phyloP scores from a whole-genome alignment of 345 rosid genomes.

The Ceriops zippeliana region DNA sequence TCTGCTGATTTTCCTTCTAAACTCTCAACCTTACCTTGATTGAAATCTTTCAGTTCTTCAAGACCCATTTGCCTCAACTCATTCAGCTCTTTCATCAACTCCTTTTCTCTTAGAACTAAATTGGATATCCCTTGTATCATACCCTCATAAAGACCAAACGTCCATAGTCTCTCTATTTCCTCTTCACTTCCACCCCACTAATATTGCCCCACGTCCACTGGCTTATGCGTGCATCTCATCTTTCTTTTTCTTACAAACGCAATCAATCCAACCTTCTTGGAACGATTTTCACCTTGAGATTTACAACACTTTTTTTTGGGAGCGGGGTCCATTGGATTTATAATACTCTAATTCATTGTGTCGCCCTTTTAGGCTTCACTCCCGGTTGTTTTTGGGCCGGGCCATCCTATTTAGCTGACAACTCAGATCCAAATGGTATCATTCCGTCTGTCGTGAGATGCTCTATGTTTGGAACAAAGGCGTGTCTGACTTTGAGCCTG shows the following conservation, averaged over 20 bases:
- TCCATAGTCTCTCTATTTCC: slow-evolving; percentile 48
- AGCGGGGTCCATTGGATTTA: slow-evolving; percentile 16
- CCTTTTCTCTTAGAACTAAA: not conserved
- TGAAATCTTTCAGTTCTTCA: slow-evolving; percentile 32
- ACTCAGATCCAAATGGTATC: slow-evolving; percentile 45
- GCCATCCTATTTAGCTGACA: slow-evolving; percentile 25
- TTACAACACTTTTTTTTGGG: not conserved
- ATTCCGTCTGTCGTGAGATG: slow-evolving; percentile 46
- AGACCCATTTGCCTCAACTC: slow-evolving; percentile 28
- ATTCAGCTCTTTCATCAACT: slow-evolving; percentile 9
- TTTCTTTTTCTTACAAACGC: slow-evolving; percentile 36
- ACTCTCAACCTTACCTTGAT: slow-evolving; percentile 21
- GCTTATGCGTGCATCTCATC: slow-evolving; percentile 49
- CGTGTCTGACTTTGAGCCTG: slow-evolving; percentile 6
- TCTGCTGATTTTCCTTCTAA: too few relatives aligned
- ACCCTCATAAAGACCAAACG: slow-evolving; percentile 41
- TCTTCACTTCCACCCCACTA: slow-evolving; percentile 56
- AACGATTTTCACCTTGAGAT: not conserved
- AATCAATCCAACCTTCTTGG: slow-evolving; percentile 5
- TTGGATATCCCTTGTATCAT: slow-evolving; percentile 35
- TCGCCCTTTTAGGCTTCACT: slow-evolving; percentile 15
- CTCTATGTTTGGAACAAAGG: slow-evolving; percentile 39
- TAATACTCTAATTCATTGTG: too few relatives aligned
- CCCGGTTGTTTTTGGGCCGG: slow-evolving; percentile 21
- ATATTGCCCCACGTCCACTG: slow-evolving; percentile 55